These are phyloP conservation scores for Trichoderma sp. DNA, from an alignment of 2,329 filamentous ascomycete genomes.

Conservation along the genomic window DNA sequence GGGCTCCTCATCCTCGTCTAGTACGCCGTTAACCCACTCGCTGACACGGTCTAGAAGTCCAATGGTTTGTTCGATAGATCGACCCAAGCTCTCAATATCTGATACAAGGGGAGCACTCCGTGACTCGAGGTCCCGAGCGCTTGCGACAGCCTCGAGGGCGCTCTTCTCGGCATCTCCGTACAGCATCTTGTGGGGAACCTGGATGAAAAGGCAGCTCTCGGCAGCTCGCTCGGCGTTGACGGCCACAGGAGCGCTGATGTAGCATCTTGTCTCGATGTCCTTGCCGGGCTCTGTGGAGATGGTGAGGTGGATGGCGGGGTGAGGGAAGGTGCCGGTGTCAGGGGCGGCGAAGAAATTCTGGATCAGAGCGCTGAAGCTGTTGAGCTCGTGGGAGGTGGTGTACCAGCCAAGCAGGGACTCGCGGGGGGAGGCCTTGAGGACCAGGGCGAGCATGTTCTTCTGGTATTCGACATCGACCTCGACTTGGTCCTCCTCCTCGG, in stretches of 20 bases:
- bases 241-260: slow-evolving; percentile 93
- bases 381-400: slow-evolving; percentile 92
- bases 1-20: slow-evolving; percentile 89
- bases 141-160: slow-evolving; percentile 76
- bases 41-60: slow-evolving; percentile 87
- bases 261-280: slow-evolving; percentile 86
- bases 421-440: slow-evolving; percentile 89
- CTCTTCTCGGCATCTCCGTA: slow-evolving; percentile 71
- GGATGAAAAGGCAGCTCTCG: slow-evolving; percentile 96
- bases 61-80: slow-evolving; percentile 81
- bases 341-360: slow-evolving; percentile 99
- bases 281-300: slow-evolving; percentile 86
- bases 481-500: slow-evolving; percentile 96
- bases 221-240: slow-evolving; percentile 92
- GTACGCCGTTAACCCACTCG: slow-evolving; percentile 87
- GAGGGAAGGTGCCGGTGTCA: slow-evolving; percentile 93
- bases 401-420: slow-evolving; percentile 98
- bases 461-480: slow-evolving; percentile 99
- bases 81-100: slow-evolving; percentile 86
- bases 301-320: slow-evolving; percentile 96
- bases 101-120: slow-evolving; percentile 72
- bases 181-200: slow-evolving; percentile 90
- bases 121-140: slow-evolving; percentile 75
- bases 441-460: slow-evolving; percentile 96
- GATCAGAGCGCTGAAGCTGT: slow-evolving; percentile 94